A percentile compares a stretch with the other conserved stretches of the same genome.
These are phyloP conservation scores for Aspergillus carlsbadensis DNA, from an alignment of 495 filamentous ascomycete species.

Conservation along the genomic window DNA sequence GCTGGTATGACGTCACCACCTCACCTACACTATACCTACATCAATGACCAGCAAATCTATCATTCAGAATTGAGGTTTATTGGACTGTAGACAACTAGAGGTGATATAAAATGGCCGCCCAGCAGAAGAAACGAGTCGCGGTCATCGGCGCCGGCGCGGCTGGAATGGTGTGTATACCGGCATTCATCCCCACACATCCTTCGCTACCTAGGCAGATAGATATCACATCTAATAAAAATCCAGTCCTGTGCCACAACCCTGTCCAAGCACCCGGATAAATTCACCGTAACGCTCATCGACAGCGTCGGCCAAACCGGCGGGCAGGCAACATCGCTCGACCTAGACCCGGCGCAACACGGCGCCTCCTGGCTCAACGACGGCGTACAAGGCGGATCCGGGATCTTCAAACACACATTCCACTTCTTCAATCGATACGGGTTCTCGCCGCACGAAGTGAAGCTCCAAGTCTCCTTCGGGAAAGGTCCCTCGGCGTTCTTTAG, in stretches of 20 bases:
- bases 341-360: constrained; percentile 66
- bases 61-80: too few relatives aligned
- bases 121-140: constrained; percentile 47
- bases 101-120: not conserved
- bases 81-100: too few relatives aligned
- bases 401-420: constrained; percentile 79
- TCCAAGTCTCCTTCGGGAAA: constrained; percentile 83
- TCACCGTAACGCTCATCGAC: constrained; percentile 74
- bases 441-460: constrained; percentile 65
- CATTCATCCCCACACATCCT: not conserved
- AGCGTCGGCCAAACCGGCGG: constrained; percentile 68
- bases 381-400: constrained; percentile 76
- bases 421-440: constrained; percentile 72
- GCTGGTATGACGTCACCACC: constrained; percentile 7
- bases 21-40: not conserved
- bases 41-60: too few relatives aligned
- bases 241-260: constrained; percentile 76
- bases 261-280: constrained; percentile 69
- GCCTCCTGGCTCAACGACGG: constrained; percentile 81
- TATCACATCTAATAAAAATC: not conserved
- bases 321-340: constrained; percentile 73
- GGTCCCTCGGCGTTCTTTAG: constrained; percentile 72
- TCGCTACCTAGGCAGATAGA: too few relatives aligned
- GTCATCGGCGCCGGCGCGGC: constrained; percentile 66
- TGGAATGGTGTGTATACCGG: constrained; percentile 54